phyloP scores from a whole-genome alignment of 352 stramenopile species.

The Globisporangium cylindrosporum region DNA sequence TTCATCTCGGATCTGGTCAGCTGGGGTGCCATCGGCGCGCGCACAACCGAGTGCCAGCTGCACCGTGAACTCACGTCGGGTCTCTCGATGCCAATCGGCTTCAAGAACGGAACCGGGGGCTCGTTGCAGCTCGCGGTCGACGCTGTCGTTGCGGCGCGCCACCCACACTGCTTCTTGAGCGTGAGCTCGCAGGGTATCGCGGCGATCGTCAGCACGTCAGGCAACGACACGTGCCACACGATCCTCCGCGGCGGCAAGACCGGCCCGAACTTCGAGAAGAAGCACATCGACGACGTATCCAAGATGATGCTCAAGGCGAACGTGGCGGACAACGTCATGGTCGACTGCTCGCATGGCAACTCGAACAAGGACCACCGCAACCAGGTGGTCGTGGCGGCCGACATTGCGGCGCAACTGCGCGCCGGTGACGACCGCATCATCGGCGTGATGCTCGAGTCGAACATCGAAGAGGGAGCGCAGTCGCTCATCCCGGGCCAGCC shows the following conservation, averaged over 20 bases:
- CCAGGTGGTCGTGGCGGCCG: slow-evolving; percentile 67
- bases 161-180: slow-evolving; percentile 88
- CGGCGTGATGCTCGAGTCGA: slow-evolving; percentile 89
- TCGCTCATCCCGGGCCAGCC: slow-evolving; percentile 67
- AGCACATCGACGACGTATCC: slow-evolving; percentile 80
- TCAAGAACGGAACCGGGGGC: slow-evolving; percentile 90
- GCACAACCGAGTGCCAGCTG: slow-evolving; percentile 88
- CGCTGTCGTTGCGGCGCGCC: slow-evolving; percentile 72
- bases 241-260: slow-evolving; percentile 86
- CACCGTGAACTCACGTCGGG: slow-evolving; percentile 88
- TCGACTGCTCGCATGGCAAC: slow-evolving; percentile 91
- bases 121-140: slow-evolving; percentile 86
- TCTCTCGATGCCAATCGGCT: slow-evolving; percentile 89
- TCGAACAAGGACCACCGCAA: slow-evolving; percentile 89
- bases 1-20: slow-evolving; percentile 89
- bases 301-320: slow-evolving; percentile 84
- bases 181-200: slow-evolving; percentile 85
- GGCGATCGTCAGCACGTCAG: slow-evolving; percentile 84
- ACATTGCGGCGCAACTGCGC: slow-evolving; percentile 73
- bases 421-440: slow-evolving; percentile 75
- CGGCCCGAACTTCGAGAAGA: slow-evolving; percentile 81
- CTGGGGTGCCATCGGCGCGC: slow-evolving; percentile 89
- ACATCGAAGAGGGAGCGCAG: slow-evolving; percentile 83
- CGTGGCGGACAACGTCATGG: slow-evolving; percentile 82
- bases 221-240: slow-evolving; percentile 87